Conservation (phyloP, 495 filamentous ascomycete genomes). For the Hyaloscypha bicolor region DNA sequence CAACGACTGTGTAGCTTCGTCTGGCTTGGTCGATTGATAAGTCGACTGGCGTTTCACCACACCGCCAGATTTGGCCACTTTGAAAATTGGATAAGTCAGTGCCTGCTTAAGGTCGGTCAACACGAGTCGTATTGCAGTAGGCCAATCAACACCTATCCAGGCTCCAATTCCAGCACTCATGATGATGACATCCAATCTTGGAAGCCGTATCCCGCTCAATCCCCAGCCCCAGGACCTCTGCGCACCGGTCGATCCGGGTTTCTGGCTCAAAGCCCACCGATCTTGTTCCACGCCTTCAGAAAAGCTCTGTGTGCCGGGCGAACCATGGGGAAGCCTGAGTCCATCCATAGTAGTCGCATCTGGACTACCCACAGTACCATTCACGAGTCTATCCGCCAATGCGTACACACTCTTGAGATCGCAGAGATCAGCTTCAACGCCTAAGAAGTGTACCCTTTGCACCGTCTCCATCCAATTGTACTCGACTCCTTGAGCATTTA, state of each 20-base stretch:
- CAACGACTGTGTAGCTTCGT: constrained; percentile 21
- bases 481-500: constrained; percentile 39
- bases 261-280: constrained; percentile 30
- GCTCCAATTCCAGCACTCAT: constrained; percentile 92
- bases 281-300: constrained; percentile 26
- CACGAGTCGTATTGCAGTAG: constrained; percentile 57
- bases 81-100: constrained; percentile 79
- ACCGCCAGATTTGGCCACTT: constrained; percentile 62
- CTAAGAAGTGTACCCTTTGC: constrained; percentile 55
- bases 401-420: constrained; percentile 50
- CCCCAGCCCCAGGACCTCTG: constrained; percentile 33
- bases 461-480: constrained; percentile 48
- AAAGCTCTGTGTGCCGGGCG: constrained; percentile 33
- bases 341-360: constrained; percentile 43
- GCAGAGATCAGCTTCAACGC: constrained; percentile 59
- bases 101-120: constrained; percentile 66
- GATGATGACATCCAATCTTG: constrained; percentile 76
- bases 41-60: constrained; percentile 36
- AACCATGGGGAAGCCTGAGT: constrained; percentile 38
- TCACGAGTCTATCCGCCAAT: constrained; percentile 45
- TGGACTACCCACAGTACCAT: constrained; percentile 50
- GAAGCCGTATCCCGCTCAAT: constrained; percentile 46
- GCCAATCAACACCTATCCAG: constrained; percentile 80
- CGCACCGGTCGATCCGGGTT: constrained; percentile 26
- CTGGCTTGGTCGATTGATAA: constrained; percentile 5